Evolutionary conservation across 352 stramenopile species (phyloP).

Genomic region (Aphanomyces invadans): DNA sequence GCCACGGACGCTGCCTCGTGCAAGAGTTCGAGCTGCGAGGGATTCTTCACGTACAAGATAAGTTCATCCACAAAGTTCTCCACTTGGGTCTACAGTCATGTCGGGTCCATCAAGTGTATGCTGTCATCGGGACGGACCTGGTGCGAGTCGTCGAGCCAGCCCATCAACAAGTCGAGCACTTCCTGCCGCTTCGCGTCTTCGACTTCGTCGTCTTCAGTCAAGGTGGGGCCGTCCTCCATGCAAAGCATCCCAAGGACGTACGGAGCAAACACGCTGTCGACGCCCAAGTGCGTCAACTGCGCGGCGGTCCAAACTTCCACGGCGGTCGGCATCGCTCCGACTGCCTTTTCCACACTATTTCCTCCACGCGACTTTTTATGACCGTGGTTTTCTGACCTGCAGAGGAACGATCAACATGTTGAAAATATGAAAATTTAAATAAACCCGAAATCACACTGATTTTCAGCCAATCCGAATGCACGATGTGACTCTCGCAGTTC

Average conservation of each 20-base stretch:
- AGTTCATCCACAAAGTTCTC: conserved; percentile 24
- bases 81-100: background rate
- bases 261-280: conserved; percentile 75
- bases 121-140: background rate
- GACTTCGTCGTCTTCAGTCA: conserved; percentile 40
- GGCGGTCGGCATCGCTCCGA: background rate
- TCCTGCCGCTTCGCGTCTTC: conserved; percentile 50
- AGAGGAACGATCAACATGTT: too few species aligned
- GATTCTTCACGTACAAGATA: conserved; percentile 19
- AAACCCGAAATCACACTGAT: too few species aligned
- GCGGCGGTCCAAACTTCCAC: conserved; percentile 58
- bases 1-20: background rate
- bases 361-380: background rate
- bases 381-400: too few species aligned
- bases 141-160: conserved; percentile 42
- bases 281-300: conserved; percentile 57
- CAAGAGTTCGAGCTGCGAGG: conserved; percentile 10
- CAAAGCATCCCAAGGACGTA: conserved; percentile 75
- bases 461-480: too few species aligned
- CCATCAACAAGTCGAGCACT: conserved; percentile 78
- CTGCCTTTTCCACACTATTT: conserved; percentile 6
- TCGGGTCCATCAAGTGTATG: background rate
- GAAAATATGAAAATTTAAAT: too few species aligned
- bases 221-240: conserved; percentile 28
- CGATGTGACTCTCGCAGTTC: too few species aligned